Percentiles rank a stretch among this genome's conserved stretches.
phyloP scores from a whole-genome alignment of 192 early-diverging fungal genomes.

The Dimargaris cristalligena region DNA sequence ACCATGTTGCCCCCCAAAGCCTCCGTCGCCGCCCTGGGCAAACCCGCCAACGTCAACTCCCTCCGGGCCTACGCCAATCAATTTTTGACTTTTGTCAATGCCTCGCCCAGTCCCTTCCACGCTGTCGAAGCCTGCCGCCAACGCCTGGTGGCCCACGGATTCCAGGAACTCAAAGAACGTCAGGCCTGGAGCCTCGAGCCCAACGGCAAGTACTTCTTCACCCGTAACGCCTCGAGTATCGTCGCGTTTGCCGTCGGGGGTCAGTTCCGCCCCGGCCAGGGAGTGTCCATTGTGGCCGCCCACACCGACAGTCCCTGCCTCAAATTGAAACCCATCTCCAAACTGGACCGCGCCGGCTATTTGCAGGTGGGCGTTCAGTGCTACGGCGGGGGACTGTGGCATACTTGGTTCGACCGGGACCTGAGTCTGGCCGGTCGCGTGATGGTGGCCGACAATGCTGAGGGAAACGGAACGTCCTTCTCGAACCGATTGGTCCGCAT shows the following conservation, averaged over 20 bases:
- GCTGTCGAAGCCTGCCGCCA: constrained; percentile 64
- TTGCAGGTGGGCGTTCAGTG: constrained; percentile 79
- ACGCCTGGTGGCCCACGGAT: constrained; percentile 60
- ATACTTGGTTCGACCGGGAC: constrained; percentile 99
- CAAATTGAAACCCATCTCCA: constrained; percentile 91
- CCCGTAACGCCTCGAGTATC: constrained; percentile 72
- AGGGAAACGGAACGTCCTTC: constrained; percentile 40
- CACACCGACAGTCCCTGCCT: constrained; percentile 97
- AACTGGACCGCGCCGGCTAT: constrained; percentile 73
- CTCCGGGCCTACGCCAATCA: constrained; percentile 20
- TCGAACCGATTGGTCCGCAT: constrained; percentile 63
- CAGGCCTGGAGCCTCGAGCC: constrained; percentile 63
- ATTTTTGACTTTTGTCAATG: constrained; percentile 82
- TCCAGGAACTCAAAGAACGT: constrained; percentile 76
- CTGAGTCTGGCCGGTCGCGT: constrained; percentile 87
- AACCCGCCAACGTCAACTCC: background rate
- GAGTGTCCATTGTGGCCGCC: constrained; percentile 80
- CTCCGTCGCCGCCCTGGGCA: background rate
- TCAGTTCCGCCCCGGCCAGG: constrained; percentile 63
- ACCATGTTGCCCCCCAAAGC: background rate
- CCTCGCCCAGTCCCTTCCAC: constrained; percentile 91
- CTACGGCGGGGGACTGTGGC: constrained; percentile 96
- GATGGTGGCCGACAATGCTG: constrained; percentile 62
- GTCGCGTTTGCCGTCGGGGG: constrained; percentile 92
- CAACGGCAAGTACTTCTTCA: constrained; percentile 92